phyloP scores from a whole-genome alignment of 805 yeast genomes.

The Lipomyces orientalis region DNA sequence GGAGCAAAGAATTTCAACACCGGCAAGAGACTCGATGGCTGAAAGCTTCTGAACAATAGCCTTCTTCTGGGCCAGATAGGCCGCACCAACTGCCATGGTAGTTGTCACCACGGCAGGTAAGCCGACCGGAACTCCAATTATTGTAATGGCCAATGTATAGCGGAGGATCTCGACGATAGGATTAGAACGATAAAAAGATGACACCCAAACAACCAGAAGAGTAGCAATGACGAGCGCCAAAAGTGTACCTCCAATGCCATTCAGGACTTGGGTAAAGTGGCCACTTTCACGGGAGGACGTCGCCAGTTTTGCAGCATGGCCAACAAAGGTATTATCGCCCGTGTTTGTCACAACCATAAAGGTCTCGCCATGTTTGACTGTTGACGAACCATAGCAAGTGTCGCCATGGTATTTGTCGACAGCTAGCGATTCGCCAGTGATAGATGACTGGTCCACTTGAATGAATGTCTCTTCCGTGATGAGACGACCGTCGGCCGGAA shows the following conservation, averaged over 20 bases:
- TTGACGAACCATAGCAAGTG: slow-evolving; percentile 86
- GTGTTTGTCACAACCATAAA: slow-evolving; percentile 93
- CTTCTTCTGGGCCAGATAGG: slow-evolving; percentile 93
- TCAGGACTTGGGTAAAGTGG: slow-evolving; percentile 96
- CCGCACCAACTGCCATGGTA: slow-evolving; percentile 99
- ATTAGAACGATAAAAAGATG: slow-evolving; percentile 92
- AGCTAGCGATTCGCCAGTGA: slow-evolving; percentile 97
- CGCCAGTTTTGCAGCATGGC: slow-evolving; percentile 96
- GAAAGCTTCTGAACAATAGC: slow-evolving; percentile 96
- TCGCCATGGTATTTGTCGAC: slow-evolving; percentile 92
- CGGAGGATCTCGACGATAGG: slow-evolving; percentile 86
- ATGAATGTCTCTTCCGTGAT: slow-evolving; percentile 84
- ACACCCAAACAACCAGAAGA: slow-evolving; percentile 86
- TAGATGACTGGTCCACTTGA: slow-evolving; percentile 95
- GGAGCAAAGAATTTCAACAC: slow-evolving; percentile 96
- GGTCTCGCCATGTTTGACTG: slow-evolving; percentile 95
- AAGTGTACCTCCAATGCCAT: slow-evolving; percentile 94
- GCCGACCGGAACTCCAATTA: slow-evolving; percentile 98
- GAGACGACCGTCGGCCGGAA: slow-evolving; percentile 92
- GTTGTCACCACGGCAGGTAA: slow-evolving; percentile 98
- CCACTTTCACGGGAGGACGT: slow-evolving; percentile 91
- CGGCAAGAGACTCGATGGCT: slow-evolving; percentile 95
- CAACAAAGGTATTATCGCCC: slow-evolving; percentile 95
- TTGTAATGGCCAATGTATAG: slow-evolving; percentile 93
- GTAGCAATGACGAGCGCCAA: slow-evolving; percentile 88